Percentiles rank a stretch among this genome's conserved stretches.
These are phyloP conservation scores for Mycosarcoma mackinlayi DNA, from an alignment of 1,284 basidiomycete genomes.

Conservation along the genomic window DNA sequence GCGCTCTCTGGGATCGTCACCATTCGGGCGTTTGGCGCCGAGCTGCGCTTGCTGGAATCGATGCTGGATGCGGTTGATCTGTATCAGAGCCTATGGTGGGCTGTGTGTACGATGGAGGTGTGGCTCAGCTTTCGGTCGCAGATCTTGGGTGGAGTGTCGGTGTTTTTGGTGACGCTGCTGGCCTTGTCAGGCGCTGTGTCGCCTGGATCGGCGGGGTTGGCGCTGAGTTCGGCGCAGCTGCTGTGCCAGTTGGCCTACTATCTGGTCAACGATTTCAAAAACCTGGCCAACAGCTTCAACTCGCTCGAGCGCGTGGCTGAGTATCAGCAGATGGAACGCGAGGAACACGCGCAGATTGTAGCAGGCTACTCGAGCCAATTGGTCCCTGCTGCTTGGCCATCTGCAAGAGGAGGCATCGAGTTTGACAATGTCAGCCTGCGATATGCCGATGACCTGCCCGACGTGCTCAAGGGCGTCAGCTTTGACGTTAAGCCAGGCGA, in stretches of 20 bases:
- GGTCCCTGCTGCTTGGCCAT: conserved; percentile 70
- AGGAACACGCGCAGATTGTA: conserved; percentile 71
- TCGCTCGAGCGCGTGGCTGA: conserved; percentile 87
- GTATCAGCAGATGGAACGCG: conserved; percentile 86
- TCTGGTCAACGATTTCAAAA: conserved; percentile 50
- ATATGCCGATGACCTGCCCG: conserved; percentile 84
- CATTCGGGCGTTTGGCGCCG: conserved; percentile 61
- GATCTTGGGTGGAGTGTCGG: conserved; percentile 50
- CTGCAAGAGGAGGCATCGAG: conserved; percentile 71
- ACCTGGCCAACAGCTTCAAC: conserved; percentile 71
- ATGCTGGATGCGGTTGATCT: conserved; percentile 53
- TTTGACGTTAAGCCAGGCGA: conserved; percentile 80
- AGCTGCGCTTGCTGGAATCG: conserved; percentile 49
- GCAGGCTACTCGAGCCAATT: conserved; percentile 6
- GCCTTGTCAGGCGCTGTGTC: conserved; percentile 77
- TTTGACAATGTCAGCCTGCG: conserved; percentile 82
- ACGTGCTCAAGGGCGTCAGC: conserved; percentile 81
- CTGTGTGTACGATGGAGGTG: conserved; percentile 64
- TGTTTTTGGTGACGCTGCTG: conserved; percentile 71
- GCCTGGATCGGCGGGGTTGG: conserved; percentile 83
- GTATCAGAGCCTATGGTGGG: conserved; percentile 61
- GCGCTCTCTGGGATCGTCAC: conserved; percentile 62
- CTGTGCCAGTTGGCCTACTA: conserved; percentile 54
- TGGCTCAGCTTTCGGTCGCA: conserved; percentile 56
- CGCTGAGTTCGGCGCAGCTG: conserved; percentile 75